These are phyloP conservation scores for Psilocybe tampanensis DNA, from an alignment of 768 basidiomycete genomes.

Conservation along the genomic window DNA sequence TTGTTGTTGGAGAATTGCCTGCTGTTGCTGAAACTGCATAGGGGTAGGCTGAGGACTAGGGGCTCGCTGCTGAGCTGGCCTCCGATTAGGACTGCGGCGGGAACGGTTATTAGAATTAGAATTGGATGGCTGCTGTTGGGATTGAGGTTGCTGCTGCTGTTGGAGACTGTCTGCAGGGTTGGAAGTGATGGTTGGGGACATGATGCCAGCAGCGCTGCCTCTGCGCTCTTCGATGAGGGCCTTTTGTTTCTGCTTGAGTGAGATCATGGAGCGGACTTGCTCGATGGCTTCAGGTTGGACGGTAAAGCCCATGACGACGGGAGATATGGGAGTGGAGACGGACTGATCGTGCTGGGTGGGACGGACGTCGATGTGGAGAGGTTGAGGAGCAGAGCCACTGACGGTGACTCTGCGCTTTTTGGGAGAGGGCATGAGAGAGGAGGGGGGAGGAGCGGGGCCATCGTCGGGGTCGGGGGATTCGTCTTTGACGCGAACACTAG, in stretches of 20 bases:
- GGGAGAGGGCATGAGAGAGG: constrained; percentile 44
- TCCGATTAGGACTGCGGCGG: constrained; percentile 39
- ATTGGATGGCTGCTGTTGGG: too few relatives aligned
- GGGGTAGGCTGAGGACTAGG: constrained; percentile 35
- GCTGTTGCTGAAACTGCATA: constrained; percentile 25
- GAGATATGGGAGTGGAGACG: constrained; percentile 61
- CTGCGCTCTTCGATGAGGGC: constrained; percentile 70
- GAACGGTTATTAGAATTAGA: constrained; percentile 24
- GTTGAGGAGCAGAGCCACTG: constrained; percentile 54
- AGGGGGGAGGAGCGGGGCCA: constrained; percentile 37
- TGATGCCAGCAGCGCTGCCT: constrained; percentile 52
- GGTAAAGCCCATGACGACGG: constrained; percentile 65
- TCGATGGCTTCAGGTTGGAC: constrained; percentile 55
- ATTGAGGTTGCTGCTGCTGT: too few relatives aligned
- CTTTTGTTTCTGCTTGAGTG: constrained; percentile 73
- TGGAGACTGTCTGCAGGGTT: too few relatives aligned
- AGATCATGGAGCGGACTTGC: constrained; percentile 62
- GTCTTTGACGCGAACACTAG: constrained; percentile 57
- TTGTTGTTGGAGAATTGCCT: constrained; percentile 28
- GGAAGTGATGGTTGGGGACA: constrained; percentile 29
- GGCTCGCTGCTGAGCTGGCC: constrained; percentile 25
- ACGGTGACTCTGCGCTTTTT: constrained; percentile 77
- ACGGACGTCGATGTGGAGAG: constrained; percentile 56
- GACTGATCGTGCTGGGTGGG: constrained; percentile 34
- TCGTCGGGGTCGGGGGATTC: constrained; percentile 49